Conservation (phyloP, 768 basidiomycete species). For the Lyophyllum shimeji region DNA sequence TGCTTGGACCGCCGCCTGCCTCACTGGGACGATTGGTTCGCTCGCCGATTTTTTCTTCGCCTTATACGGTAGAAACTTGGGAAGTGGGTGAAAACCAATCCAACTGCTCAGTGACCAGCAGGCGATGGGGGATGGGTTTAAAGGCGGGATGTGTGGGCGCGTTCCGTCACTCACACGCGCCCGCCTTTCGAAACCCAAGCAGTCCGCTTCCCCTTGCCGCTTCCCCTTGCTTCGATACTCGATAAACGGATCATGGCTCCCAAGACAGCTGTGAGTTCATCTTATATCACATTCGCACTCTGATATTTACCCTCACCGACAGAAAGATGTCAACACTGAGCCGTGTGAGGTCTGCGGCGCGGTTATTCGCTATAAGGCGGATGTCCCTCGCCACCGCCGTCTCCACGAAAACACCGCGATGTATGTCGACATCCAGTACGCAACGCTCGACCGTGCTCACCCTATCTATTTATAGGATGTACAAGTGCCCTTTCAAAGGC, state of each 20-base stretch:
- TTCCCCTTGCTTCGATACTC: background rate
- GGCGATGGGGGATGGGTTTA: conserved; percentile 10
- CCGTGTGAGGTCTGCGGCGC: conserved; percentile 18
- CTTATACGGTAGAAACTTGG: conserved; percentile 12
- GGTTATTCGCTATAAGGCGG: conserved; percentile 20
- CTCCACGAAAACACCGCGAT: conserved; percentile 15
- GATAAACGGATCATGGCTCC: conserved; percentile 11
- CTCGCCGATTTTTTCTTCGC: conserved; percentile 9
- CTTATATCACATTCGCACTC: background rate
- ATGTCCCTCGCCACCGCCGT: conserved; percentile 18
- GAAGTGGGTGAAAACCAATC: conserved; percentile 21
- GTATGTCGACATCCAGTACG: conserved; percentile 9
- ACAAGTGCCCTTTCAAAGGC: conserved; percentile 23
- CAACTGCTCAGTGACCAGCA: background rate
- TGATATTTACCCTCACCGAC: background rate
- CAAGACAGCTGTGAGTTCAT: conserved; percentile 8
- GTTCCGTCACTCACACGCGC: conserved; percentile 2
- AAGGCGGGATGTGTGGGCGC: conserved; percentile 3
- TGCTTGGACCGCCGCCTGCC: conserved; percentile 18
- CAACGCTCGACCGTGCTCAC: background rate
- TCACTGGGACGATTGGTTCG: conserved; percentile 17
- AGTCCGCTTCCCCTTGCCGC: background rate
- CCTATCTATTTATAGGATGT: conserved; percentile 23
- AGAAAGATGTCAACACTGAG: conserved; percentile 19
- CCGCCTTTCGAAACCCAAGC: conserved; percentile 1